A percentile compares a stretch with the other conserved stretches of the same genome.
Conservation (phyloP, 139 green algal genomes). For the Asterochloris sp. region DNA sequence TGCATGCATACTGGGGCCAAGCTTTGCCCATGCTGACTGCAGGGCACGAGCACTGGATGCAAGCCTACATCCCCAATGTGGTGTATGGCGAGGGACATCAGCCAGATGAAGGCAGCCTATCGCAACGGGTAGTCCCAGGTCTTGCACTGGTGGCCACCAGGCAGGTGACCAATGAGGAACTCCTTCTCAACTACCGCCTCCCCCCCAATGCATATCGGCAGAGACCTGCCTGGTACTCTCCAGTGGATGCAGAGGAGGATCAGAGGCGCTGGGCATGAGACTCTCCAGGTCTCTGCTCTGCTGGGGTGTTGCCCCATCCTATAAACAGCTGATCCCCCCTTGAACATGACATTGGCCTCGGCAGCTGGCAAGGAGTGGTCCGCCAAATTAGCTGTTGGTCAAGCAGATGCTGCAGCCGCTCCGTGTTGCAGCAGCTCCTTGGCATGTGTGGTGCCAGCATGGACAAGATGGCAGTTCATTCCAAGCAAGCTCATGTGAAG, state of each 20-base stretch:
- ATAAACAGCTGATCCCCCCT: too few species aligned
- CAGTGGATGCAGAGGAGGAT: slow-evolving; percentile 64
- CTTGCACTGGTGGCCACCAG: slow-evolving; percentile 57
- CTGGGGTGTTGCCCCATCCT: too few species aligned
- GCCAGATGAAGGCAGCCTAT: background rate
- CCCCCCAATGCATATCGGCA: slow-evolving; percentile 34
- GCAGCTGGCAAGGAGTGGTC: too few species aligned
- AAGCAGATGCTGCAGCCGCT: too few species aligned
- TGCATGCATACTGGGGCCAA: background rate
- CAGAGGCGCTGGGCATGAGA: slow-evolving; percentile 12
- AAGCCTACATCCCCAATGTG: slow-evolving; percentile 47
- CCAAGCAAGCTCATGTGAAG: too few species aligned
- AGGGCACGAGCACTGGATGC: slow-evolving; percentile 18
- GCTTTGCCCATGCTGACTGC: background rate
- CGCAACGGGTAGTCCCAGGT: slow-evolving; percentile 23
- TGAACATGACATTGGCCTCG: too few species aligned
- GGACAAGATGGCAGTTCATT: too few species aligned
- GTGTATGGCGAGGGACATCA: background rate
- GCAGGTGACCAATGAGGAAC: slow-evolving; percentile 51
- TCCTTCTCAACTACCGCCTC: slow-evolving; percentile 78
- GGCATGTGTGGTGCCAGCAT: too few species aligned
- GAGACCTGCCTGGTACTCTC: slow-evolving; percentile 41
- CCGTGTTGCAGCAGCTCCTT: too few species aligned
- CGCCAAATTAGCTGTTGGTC: too few species aligned
- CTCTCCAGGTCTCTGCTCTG: background rate